Percentiles rank a stretch among this genome's conserved stretches.
These are phyloP conservation scores for Meredithiella fracta DNA, from an alignment of 2,329 filamentous ascomycete genomes.

Conservation along the genomic window DNA sequence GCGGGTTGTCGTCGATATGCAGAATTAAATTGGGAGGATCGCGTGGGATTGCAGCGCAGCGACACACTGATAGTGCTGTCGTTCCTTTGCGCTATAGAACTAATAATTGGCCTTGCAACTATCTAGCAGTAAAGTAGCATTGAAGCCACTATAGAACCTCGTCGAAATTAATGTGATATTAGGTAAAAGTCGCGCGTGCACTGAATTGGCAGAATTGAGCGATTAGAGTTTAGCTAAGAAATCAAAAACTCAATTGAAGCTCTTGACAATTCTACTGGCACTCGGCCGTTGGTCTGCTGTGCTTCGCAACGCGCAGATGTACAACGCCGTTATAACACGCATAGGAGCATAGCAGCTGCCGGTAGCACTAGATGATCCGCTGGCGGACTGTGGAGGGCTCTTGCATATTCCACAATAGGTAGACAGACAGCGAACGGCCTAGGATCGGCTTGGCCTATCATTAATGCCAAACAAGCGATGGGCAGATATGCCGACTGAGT, in stretches of 20 bases:
- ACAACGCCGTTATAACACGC: not conserved
- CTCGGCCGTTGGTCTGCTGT: not conserved
- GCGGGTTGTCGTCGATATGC: not conserved
- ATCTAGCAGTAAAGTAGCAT: not conserved
- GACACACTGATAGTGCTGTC: not conserved
- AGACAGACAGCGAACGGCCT: too few species aligned
- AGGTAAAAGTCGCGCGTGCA: not conserved
- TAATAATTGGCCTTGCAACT: too few species aligned
- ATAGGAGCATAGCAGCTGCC: not conserved
- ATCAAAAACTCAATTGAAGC: too few species aligned
- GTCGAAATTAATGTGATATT: not conserved
- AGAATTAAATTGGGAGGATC: constrained; percentile 1
- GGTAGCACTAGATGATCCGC: not conserved
- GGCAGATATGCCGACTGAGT: not conserved
- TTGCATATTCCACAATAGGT: too few species aligned
- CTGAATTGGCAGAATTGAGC: too few species aligned
- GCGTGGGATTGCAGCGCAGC: not conserved
- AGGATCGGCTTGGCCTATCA: too few species aligned
- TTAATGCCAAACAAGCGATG: not conserved
- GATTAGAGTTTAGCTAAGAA: too few species aligned
- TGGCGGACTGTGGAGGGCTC: not conserved
- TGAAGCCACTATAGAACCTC: not conserved
- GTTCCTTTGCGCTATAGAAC: not conserved
- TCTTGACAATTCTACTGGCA: too few species aligned
- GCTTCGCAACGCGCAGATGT: not conserved